Base-by-base conservation (phyloP, 2,329 filamentous ascomycete genomes). In the Trichoderma sp. region DNA sequence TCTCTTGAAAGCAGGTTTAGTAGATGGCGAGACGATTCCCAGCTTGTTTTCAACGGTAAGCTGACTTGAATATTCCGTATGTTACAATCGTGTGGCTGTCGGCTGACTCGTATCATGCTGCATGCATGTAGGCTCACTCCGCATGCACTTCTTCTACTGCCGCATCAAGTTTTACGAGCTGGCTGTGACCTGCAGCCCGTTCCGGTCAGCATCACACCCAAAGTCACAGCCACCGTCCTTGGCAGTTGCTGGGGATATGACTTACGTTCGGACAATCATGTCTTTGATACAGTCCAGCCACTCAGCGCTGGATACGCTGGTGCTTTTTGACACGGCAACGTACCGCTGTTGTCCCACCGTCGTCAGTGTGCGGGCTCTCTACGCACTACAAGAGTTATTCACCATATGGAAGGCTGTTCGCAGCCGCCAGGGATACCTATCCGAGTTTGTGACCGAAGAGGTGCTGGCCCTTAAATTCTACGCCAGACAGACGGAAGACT, bases 91-190 rank as follows among this genome's bases (percentile, higher is more conserved):
- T 32, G 24, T 24, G 26, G 37, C 26, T 49, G 26, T n/a, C 10
- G 21, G 61, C 51, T 46, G 21, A 56, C 18, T 52, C 10, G 6
- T 10, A 43, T 34, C 18, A 24, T 13, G 14, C n/a, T 46, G 11
- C 26, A n/a, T n/a, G n/a, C n/a, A n/a, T n/a, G 24, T 46, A 55
- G 60, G 52, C n/a, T 46, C 61, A 13, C 52, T 65, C 24, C 51
- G 61, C 13, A 56, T 65, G 51, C 61, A 65, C 7, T 46, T 65
- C 60, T 65, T 56, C 4, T 65, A 55, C 61, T 65, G 51, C 26
- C 32, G 61, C 37, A 26, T 66, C 13, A 58, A 66, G 3, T 13
- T 56, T 8, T 49, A 56, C 2, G 52, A 66, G 52, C 28, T 58
- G n/a, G 26, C 52, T 16, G 37, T 58, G 37, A n/a, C 52, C 30